phyloP scores from a whole-genome alignment of 495 filamentous ascomycete species.

The Neurospora sp. region DNA sequence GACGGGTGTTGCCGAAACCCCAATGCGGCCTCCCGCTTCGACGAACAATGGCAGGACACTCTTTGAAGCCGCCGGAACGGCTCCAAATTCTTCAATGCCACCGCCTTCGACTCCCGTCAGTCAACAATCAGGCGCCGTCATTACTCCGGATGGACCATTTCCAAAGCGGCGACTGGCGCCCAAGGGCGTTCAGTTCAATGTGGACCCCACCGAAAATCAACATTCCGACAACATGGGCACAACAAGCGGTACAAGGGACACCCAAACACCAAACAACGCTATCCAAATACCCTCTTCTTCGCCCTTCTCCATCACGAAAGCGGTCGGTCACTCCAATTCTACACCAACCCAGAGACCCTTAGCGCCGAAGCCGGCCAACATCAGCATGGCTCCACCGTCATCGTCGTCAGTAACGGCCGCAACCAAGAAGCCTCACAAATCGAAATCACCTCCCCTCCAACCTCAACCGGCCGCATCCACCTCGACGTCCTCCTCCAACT shows the following conservation, averaged over 20 bases:
- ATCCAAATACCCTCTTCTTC: not conserved
- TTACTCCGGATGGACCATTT: slow-evolving; percentile 1
- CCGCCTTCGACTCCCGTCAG: not conserved
- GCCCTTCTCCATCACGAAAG: not conserved
- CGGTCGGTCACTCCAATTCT: not conserved
- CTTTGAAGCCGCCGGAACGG: not conserved
- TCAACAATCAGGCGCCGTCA: not conserved
- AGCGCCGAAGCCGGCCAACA: slow-evolving; percentile 7
- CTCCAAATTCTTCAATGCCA: not conserved
- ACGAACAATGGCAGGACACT: slow-evolving; percentile 11
- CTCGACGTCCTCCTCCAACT: not conserved
- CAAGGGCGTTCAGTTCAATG: slow-evolving; percentile 1
- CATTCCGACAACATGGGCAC: not conserved
- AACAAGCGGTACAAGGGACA: not conserved
- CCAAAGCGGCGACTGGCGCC: slow-evolving; percentile 5
- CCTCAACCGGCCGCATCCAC: not conserved
- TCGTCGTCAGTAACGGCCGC: slow-evolving; percentile 5
- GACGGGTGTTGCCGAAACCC: slow-evolving; percentile 6
- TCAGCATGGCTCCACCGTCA: not conserved
- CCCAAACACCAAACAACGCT: not conserved
- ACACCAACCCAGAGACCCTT: slow-evolving; percentile 3
- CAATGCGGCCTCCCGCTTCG: slow-evolving; percentile 1
- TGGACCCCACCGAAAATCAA: not conserved
- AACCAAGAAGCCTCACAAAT: slow-evolving; percentile 25
- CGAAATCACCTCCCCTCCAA: slow-evolving; percentile 30